phyloP scores from a whole-genome alignment of 169 alveolate species.

The Cryptosporidium canis region DNA sequence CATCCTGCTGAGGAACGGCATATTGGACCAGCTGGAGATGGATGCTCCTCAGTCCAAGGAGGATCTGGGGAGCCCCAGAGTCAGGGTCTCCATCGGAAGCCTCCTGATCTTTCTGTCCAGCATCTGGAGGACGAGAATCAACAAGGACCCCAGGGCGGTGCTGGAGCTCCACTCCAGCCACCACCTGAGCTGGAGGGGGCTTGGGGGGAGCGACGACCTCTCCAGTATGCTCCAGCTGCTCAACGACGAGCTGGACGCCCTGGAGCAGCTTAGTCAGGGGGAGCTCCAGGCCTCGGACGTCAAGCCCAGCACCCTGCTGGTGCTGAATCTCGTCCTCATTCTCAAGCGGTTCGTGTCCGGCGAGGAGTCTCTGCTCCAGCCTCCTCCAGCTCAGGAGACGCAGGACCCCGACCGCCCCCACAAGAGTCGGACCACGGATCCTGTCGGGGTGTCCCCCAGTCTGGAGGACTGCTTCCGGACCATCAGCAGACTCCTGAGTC shows the following conservation, averaged over 20 bases:
- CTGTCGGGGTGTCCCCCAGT: background rate
- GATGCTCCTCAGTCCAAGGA: background rate
- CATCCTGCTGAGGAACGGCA: background rate
- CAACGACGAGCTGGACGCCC: background rate
- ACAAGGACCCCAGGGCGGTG: background rate
- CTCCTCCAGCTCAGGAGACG: background rate
- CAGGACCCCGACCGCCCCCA: background rate
- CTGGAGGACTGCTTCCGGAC: background rate
- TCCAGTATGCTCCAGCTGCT: background rate
- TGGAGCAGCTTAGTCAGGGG: background rate
- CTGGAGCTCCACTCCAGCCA: background rate
- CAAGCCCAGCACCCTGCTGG: background rate
- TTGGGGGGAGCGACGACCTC: background rate
- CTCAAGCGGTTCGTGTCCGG: background rate
- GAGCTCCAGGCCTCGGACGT: background rate
- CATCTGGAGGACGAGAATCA: constrained; percentile 33
- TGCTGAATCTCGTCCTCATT: background rate
- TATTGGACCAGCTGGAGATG: background rate
- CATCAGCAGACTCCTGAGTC: background rate
- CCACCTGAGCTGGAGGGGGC: background rate
- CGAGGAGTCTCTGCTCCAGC: background rate
- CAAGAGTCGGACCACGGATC: background rate
- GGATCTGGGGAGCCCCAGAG: background rate
- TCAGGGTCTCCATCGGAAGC: background rate
- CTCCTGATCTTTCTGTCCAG: constrained; percentile 31